Evolutionary conservation across 1,284 basidiomycete species (phyloP).

Genomic region (Meira nashicola): DNA sequence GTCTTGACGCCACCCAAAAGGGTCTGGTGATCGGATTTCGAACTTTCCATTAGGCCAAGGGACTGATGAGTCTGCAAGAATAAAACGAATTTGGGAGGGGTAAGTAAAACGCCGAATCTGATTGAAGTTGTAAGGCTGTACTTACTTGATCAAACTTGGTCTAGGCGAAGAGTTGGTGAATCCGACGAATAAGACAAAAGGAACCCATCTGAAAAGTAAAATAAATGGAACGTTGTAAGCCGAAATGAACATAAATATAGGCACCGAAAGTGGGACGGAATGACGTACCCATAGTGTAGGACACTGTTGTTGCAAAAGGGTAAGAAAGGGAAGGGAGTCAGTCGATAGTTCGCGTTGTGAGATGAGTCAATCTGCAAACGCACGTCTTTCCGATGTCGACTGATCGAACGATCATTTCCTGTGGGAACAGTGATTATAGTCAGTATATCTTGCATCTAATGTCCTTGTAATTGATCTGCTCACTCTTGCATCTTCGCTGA

Average conservation of each 20-base stretch:
- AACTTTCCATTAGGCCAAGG: conserved; percentile 36
- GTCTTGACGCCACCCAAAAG: too few species aligned
- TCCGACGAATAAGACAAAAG: conserved; percentile 50
- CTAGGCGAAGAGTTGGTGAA: conserved; percentile 46
- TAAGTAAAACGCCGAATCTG: neutral
- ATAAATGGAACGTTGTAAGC: neutral
- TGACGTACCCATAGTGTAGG: conserved; percentile 6
- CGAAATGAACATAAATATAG: neutral
- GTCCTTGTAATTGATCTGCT: neutral
- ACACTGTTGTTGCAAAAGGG: neutral
- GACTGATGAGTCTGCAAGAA: conserved; percentile 37
- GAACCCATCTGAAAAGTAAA: conserved; percentile 29
- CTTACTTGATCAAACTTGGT: conserved; percentile 50
- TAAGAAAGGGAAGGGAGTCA: neutral
- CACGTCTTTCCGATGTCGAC: conserved; percentile 49
- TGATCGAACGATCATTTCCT: conserved; percentile 48
- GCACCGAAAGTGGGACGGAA: neutral
- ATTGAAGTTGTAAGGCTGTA: neutral
- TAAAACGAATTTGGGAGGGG: too few species aligned
- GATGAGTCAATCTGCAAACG: conserved; percentile 8
- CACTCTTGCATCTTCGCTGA: conserved; percentile 11
- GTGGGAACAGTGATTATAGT: neutral
- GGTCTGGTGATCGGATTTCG: too few species aligned
- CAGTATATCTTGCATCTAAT: neutral
- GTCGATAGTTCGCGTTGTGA: neutral